Evolutionary conservation across 2,329 filamentous ascomycete genomes (phyloP), one percentile per base, ranked within the genome.

Genomic region (Ophiocordyceps camponoti-floridani): DNA sequence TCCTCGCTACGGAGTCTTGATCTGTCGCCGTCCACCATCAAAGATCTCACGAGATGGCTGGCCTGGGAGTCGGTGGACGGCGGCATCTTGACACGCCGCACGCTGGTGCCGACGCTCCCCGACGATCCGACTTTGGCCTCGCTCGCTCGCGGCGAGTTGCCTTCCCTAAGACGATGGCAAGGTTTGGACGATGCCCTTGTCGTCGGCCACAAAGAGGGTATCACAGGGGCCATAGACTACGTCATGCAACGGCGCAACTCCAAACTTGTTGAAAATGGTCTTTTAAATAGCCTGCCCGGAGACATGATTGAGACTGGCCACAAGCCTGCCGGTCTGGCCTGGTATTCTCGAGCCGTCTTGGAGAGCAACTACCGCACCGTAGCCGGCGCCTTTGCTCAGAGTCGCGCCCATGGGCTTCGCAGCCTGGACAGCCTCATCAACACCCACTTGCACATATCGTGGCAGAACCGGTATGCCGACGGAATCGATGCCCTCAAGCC

Each of bases 21-120:
- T n/a, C 55, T 87, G 28, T 69, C 79, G n/a, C 57, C 69, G 0
- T 66, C 64, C 1, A 61, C 91, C 47, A 79, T 81, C 58, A 66
- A 64, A 13, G 84, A 93, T 49, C 56, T 95, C 30, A 79, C 84
- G 68, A 72, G 82, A 50, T 95, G 87, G 87, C 65, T 95, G 48
- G 89, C 89, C 0, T 98, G 89, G 88, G 85, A 85, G 45, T 79
- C 82, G 47, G 91, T 94, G 84, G 82, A 82, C 12, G 81, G 79
- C 16, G 91, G 91, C 1, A 64, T 96, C 33, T 69, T 96, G 42
- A 72, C 82, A 14, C 79, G 89, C 57, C 82, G 82, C 62, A 72
- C 82, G n/a, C 72, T 86, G 26, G 71, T 94, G 44, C 91, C 91
- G 4, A 94, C 95, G 83, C 84, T 75, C 0, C 59, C 75, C 16